Evolutionary conservation across 2,329 filamentous ascomycete species (phyloP), one percentile per base, ranked within the genome.

Genomic region (Incumbomyces lentus): DNA sequence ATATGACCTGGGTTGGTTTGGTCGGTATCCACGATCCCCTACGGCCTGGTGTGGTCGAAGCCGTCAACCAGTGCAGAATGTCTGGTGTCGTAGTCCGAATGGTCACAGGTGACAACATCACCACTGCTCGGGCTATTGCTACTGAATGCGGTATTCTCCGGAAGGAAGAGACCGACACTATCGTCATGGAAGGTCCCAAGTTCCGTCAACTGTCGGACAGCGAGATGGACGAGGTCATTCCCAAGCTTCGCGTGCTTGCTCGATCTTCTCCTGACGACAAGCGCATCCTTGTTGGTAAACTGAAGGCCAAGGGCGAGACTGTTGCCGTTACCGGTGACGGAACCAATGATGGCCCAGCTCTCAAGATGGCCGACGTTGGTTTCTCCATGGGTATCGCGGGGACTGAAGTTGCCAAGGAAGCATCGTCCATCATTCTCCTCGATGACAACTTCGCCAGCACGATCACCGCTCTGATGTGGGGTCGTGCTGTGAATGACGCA

Each of bases 21-120:
- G 80, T 84, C 40, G 83, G 82, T 55, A 86, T 87, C 58, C 81
- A 86, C 59, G 83, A 87, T 61, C 83, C 83, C 30, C 75, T 86
- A 14, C 72, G 83, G 47, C 72, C 75, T 5, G 81, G 81, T 54
- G 83, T 86, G 17, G 71, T 77, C 12, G 73, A 78, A 40, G 82
- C 83, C 37, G 83, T 87, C 46, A 68, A 70, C 49, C 76, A 77
- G 58, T 85, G 82, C 51, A 75, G 81, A 54, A 71, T 71, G 19
- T 83, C 83, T 14, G 82, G 82, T 46, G 82, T 87, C 13, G 71
- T 78, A 46, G 81, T 85, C 40, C 81, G 82, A 55, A 84, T 85
- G 81, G 81, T 85, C 41, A 85, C 81, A 18, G 81, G 79, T 55
- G 81, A 86, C 62, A 86, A 86, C 57, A 68, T 85, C 51, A 70